phyloP scores from a whole-genome alignment of 345 rosid species.

The Gossypium arboreum region DNA sequence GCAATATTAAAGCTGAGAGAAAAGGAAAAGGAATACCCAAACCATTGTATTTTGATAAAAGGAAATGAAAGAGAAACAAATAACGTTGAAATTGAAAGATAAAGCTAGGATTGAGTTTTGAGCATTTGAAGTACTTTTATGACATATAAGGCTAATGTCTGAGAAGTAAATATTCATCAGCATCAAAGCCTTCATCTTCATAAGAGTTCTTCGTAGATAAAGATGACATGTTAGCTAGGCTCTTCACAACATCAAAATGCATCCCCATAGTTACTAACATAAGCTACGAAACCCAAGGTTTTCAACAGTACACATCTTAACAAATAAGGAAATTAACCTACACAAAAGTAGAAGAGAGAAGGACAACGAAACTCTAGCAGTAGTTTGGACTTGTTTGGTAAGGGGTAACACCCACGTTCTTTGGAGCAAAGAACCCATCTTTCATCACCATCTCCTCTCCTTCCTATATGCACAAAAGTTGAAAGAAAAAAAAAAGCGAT shows the following conservation, averaged over 20 bases:
- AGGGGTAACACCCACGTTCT: slow-evolving; percentile 69
- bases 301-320: background rate
- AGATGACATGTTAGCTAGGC: background rate
- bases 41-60: background rate
- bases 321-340: background rate
- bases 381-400: slow-evolving; percentile 31
- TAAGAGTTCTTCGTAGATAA: slow-evolving; percentile 5
- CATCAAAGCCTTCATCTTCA: slow-evolving; percentile 18
- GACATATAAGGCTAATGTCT: slow-evolving; percentile 5
- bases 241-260: slow-evolving; percentile 12
- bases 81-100: background rate
- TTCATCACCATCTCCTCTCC: slow-evolving; percentile 72
- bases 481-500: background rate
- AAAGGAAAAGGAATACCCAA: background rate
- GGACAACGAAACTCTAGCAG: slow-evolving; percentile 11
- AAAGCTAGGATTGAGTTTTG: background rate
- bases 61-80: background rate
- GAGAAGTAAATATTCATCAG: slow-evolving; percentile 9
- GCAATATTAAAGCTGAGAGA: too few relatives aligned
- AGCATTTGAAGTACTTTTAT: slow-evolving; percentile 5
- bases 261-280: slow-evolving; percentile 7
- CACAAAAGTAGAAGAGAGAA: background rate
- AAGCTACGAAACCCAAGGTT: slow-evolving; percentile 8
- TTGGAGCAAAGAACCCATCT: slow-evolving; percentile 70
- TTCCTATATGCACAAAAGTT: slow-evolving; percentile 38